A percentile compares a stretch with the other conserved stretches of the same genome.
Evolutionary conservation across 257 asterid genomes (phyloP).

Genomic region (Linderniella brevidens): DNA sequence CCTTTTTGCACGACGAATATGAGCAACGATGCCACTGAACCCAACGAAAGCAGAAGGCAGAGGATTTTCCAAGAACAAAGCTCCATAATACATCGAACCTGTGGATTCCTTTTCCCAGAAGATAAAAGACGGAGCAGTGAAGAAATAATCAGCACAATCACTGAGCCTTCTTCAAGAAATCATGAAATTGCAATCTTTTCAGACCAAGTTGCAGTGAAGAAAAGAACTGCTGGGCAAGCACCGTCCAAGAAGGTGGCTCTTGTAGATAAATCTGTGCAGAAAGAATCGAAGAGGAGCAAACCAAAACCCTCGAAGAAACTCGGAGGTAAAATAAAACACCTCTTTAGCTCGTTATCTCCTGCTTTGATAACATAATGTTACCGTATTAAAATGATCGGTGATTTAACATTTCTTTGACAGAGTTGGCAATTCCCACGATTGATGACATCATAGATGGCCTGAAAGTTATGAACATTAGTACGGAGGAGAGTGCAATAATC

Average conservation of each 20-base stretch:
- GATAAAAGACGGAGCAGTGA: no score
- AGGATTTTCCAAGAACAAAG: no score
- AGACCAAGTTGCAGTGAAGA: constrained; percentile 13
- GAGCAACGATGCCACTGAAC: no score
- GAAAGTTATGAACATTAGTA: constrained; percentile 25
- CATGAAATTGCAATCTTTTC: constrained; percentile 16
- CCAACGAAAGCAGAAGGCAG: no score
- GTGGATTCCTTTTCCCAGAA: no score
- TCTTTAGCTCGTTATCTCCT: constrained; percentile 7
- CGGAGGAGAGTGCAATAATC: constrained; percentile 20
- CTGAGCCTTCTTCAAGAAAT: constrained; percentile 14
- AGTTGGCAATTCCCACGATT: constrained; percentile 16
- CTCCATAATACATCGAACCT: no score
- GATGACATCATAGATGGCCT: constrained; percentile 28
- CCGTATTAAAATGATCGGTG: neutral
- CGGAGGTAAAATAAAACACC: constrained; percentile 26
- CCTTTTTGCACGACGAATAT: no score
- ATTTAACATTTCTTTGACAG: constrained; percentile 25
- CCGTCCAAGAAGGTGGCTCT: constrained; percentile 18
- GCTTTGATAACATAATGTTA: constrained; percentile 3
- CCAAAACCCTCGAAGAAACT: constrained; percentile 21
- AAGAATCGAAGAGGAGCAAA: constrained; percentile 2
- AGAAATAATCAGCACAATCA: no score
- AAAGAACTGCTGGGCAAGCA: constrained; percentile 15
- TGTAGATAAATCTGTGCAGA: constrained; percentile 15